phyloP scores from a whole-genome alignment of 148 eudicot genomes.

The Silene latifolia region DNA sequence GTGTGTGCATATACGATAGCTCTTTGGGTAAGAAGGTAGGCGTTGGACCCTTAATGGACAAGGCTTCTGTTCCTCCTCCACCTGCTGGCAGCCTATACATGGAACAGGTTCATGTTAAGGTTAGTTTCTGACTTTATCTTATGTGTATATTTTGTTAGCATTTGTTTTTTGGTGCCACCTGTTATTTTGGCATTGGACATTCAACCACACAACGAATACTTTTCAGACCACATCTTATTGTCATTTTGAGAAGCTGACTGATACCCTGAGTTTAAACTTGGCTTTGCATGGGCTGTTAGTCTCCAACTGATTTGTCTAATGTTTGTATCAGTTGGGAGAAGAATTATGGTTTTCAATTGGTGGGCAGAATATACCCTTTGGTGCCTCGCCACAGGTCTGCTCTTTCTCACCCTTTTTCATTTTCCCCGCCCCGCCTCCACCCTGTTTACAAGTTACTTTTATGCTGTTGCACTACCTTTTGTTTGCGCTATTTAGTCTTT shows the following conservation, averaged over 20 bases:
- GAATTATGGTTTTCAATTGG: constrained; percentile 82
- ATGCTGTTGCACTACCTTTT: neutral
- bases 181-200: neutral
- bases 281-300: neutral
- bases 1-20: constrained; percentile 86
- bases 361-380: constrained; percentile 88
- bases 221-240: neutral
- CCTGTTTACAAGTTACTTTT: neutral
- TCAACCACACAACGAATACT: neutral
- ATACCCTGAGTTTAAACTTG: neutral
- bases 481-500: neutral
- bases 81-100: constrained; percentile 83
- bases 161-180: neutral
- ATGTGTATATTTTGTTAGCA: neutral
- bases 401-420: neutral
- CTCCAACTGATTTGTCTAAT: constrained; percentile 11
- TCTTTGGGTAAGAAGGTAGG: constrained; percentile 87
- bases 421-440: neutral
- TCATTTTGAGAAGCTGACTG: neutral
- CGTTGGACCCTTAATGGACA: constrained; percentile 70
- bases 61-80: constrained; percentile 78
- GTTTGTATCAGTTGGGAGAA: constrained; percentile 60
- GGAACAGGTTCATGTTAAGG: constrained; percentile 97
- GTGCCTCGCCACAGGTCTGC: constrained; percentile 91
- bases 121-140: constrained; percentile 29